Conservation (phyloP, 2,329 filamentous ascomycete species). For the Alternaria brassicae region DNA sequence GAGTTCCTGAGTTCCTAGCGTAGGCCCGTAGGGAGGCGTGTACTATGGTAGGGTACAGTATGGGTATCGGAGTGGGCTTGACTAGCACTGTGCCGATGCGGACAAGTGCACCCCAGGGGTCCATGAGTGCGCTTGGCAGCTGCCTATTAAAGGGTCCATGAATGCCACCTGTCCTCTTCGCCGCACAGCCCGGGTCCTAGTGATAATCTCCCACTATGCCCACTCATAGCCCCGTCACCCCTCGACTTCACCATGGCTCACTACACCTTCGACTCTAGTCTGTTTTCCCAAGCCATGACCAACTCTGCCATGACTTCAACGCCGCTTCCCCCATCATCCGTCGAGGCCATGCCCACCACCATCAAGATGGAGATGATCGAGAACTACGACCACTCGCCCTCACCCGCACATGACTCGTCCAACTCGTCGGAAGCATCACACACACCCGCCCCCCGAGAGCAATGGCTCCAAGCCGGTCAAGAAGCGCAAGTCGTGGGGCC, state of each 20-base stretch:
- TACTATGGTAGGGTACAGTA: no score
- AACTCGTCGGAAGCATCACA: slow-evolving; percentile 28
- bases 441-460: slow-evolving; percentile 30
- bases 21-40: no score
- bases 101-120: slow-evolving; percentile 30
- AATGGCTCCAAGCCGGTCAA: slow-evolving; percentile 69
- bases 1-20: slow-evolving; percentile 22
- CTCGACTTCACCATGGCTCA: slow-evolving; percentile 37
- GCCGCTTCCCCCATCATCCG: slow-evolving; percentile 32
- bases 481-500: slow-evolving; percentile 99
- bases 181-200: slow-evolving; percentile 37
- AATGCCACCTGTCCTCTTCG: slow-evolving; percentile 40
- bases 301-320: slow-evolving; percentile 33
- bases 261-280: slow-evolving; percentile 29
- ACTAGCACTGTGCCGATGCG: no score
- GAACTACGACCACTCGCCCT: slow-evolving; percentile 32
- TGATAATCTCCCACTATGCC: slow-evolving; percentile 41
- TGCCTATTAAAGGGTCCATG: slow-evolving; percentile 48
- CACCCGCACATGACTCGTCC: slow-evolving; percentile 28
- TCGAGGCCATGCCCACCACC: slow-evolving; percentile 40
- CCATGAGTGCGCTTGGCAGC: slow-evolving; percentile 19
- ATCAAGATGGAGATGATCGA: slow-evolving; percentile 55
- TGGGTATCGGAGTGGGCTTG: no score
- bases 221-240: slow-evolving; percentile 39
- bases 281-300: slow-evolving; percentile 32